phyloP scores from a whole-genome alignment of 192 early-diverging fungal genomes.

The Coemansia sp. region DNA sequence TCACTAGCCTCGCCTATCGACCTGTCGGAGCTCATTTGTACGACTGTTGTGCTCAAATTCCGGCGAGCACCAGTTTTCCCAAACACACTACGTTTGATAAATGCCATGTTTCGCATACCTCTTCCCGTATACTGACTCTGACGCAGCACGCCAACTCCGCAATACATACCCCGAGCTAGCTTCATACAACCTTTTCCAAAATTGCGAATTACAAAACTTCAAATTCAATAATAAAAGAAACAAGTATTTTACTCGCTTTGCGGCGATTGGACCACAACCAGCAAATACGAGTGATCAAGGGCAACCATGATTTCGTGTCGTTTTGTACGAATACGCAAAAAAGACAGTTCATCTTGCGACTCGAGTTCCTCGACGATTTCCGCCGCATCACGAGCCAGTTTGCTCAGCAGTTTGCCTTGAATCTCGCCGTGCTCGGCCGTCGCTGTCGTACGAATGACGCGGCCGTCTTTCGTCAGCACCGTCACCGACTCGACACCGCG shows the following conservation, averaged over 20 bases:
- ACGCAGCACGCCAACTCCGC: neutral
- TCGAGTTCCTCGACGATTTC: slow-evolving; percentile 80
- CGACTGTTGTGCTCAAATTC: neutral
- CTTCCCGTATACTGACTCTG: neutral
- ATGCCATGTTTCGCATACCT: neutral
- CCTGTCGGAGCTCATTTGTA: neutral
- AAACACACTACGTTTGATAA: neutral
- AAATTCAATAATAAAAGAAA: neutral
- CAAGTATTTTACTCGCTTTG: slow-evolving; percentile 19
- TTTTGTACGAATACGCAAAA: slow-evolving; percentile 88
- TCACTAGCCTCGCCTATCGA: too few relatives aligned
- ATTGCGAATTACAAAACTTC: neutral
- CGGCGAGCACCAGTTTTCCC: neutral
- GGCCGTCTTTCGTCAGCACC: slow-evolving; percentile 88
- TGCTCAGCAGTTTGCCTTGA: slow-evolving; percentile 81
- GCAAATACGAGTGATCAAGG: slow-evolving; percentile 60
- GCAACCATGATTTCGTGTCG: slow-evolving; percentile 97
- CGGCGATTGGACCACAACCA: slow-evolving; percentile 49
- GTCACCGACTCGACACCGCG: slow-evolving; percentile 92
- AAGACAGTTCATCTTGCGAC: slow-evolving; percentile 91
- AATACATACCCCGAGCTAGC: neutral
- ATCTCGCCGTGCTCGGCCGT: slow-evolving; percentile 76
- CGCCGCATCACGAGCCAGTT: slow-evolving; percentile 73
- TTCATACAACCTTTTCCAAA: neutral
- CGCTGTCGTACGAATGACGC: slow-evolving; percentile 85